These are phyloP conservation scores for Mucor irregularis DNA, from an alignment of 371 early-diverging fungal genomes.

Conservation along the genomic window DNA sequence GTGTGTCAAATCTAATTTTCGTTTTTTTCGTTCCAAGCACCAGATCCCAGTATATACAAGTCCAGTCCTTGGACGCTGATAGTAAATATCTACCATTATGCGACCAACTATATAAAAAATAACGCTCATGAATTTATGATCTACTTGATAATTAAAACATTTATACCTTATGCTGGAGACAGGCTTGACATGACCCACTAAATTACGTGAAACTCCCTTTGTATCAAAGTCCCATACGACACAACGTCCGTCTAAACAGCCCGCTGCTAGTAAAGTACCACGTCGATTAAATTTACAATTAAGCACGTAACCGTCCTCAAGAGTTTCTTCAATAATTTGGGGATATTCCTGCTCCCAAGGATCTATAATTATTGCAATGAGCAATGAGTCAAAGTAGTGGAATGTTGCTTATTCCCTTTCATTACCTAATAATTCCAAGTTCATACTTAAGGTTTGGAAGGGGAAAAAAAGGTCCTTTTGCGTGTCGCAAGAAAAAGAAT, in stretches of 20 bases:
- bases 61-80: constrained; percentile 76
- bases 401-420: neutral
- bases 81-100: constrained; percentile 69
- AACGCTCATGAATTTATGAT: neutral
- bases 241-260: constrained; percentile 79
- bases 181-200: constrained; percentile 71
- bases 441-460: constrained; percentile 19
- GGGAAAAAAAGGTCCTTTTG: no score
- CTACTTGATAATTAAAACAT: neutral
- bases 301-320: constrained; percentile 75
- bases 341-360: constrained; percentile 89
- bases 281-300: constrained; percentile 69
- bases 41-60: constrained; percentile 89
- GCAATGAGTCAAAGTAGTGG: neutral
- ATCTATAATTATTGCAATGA: constrained; percentile 57
- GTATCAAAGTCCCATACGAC: constrained; percentile 91
- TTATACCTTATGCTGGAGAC: constrained; percentile 79
- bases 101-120: constrained; percentile 58
- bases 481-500: no score
- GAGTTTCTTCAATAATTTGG: constrained; percentile 73
- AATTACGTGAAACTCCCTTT: constrained; percentile 67
- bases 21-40: constrained; percentile 46
- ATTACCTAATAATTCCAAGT: constrained; percentile 38
- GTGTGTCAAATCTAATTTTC: constrained; percentile 68
- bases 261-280: constrained; percentile 80